Conservation (phyloP, 2,329 filamentous ascomycete species). For the Botryotinia narcissicola region DNA sequence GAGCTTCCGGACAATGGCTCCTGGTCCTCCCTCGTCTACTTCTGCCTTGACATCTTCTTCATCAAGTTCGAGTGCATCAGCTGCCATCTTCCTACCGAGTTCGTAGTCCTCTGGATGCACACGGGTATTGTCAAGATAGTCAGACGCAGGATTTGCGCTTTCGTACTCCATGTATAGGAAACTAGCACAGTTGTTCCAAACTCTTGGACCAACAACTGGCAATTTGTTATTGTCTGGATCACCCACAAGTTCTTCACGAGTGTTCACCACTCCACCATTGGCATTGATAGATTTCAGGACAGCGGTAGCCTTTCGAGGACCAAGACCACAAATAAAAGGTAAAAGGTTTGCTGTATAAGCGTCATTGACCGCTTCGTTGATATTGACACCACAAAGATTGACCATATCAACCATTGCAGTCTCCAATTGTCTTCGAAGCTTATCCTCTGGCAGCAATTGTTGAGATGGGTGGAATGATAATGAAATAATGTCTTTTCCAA, state of each 20-base stretch:
- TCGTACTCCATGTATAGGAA: conserved; percentile 92
- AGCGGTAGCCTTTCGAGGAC: conserved; percentile 83
- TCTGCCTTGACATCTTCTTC: conserved; percentile 98
- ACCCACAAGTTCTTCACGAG: conserved; percentile 83
- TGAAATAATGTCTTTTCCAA: conserved; percentile 84
- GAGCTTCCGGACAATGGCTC: conserved; percentile 90
- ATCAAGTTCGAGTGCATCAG: conserved; percentile 91
- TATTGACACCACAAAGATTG: conserved; percentile 91
- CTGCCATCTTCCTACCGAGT: conserved; percentile 95
- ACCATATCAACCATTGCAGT: conserved; percentile 99
- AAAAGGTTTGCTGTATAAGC: conserved; percentile 81
- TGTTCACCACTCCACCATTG: conserved; percentile 82
- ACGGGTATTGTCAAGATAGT: conserved; percentile 94
- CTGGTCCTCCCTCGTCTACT: conserved; percentile 82
- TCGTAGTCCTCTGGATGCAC: conserved; percentile 99
- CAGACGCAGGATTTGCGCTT: conserved; percentile 73
- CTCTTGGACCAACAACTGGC: conserved; percentile 80
- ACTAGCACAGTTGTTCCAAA: conserved; percentile 96
- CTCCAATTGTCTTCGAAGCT: conserved; percentile 81
- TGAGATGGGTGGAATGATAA: conserved; percentile 89
- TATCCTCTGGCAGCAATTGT: conserved; percentile 81
- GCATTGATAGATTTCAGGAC: conserved; percentile 86
- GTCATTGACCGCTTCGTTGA: conserved; percentile 86
- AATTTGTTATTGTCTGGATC: conserved; percentile 76
- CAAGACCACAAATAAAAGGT: conserved; percentile 86